Evolutionary conservation across 495 filamentous ascomycete genomes (phyloP).

Genomic region (Neurospora pannonica): DNA sequence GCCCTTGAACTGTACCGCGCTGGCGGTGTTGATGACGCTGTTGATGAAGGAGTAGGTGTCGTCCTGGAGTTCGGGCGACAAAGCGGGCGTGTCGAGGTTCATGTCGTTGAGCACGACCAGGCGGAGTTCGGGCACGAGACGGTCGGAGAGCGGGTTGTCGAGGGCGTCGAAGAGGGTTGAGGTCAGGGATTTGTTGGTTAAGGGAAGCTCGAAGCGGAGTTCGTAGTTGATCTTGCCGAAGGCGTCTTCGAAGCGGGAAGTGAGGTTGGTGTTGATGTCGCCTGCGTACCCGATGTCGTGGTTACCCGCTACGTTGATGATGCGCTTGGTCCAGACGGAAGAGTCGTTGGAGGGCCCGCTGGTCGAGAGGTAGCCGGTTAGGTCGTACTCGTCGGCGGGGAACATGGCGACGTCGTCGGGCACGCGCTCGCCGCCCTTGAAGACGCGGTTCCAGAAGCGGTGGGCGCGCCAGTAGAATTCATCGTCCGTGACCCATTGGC

Average conservation of each 20-base stretch:
- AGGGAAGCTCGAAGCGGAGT: slow-evolving; percentile 57
- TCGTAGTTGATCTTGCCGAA: slow-evolving; percentile 90
- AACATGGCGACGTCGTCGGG: slow-evolving; percentile 48
- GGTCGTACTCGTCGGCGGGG: slow-evolving; percentile 38
- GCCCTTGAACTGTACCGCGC: slow-evolving; percentile 54
- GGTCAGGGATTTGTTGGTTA: slow-evolving; percentile 19
- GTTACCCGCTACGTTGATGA: slow-evolving; percentile 89
- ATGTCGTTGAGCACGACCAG: slow-evolving; percentile 83
- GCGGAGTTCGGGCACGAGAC: slow-evolving; percentile 54
- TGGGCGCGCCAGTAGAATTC: slow-evolving; percentile 66
- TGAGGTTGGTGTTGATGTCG: slow-evolving; percentile 61
- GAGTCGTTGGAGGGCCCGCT: slow-evolving; percentile 31
- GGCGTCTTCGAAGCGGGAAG: slow-evolving; percentile 66
- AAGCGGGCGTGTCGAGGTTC: slow-evolving; percentile 78
- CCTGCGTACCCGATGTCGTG: slow-evolving; percentile 96
- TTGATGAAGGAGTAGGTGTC: slow-evolving; percentile 73
- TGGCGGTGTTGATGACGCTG: slow-evolving; percentile 53
- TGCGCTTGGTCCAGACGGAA: slow-evolving; percentile 54
- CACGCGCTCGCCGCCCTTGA: slow-evolving; percentile 57
- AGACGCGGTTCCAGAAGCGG: slow-evolving; percentile 78
- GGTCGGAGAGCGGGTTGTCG: slow-evolving; percentile 25
- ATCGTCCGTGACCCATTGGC: slow-evolving; percentile 82
- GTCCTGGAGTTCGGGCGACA: slow-evolving; percentile 52
- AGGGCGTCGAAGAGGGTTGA: slow-evolving; percentile 25
- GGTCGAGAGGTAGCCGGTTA: slow-evolving; percentile 41